Base-by-base conservation (phyloP, 164 flowering plant species). In the Umbellularia californica region DNA sequence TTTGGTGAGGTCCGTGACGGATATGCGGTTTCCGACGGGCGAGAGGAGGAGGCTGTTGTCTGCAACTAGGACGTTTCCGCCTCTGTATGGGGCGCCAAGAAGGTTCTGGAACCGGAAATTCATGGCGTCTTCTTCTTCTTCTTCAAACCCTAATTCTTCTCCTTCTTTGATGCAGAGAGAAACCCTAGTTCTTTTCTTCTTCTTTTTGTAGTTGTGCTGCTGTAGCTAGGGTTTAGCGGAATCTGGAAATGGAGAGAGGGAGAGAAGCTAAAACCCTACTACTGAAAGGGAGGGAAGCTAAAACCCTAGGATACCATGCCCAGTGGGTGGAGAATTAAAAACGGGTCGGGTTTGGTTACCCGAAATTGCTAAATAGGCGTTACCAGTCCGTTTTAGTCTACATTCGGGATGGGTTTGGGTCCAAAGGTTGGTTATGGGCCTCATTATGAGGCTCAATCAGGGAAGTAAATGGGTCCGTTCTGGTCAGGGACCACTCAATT, bases 81-180 rank as follows among this genome's bases (percentile, higher is more conserved):
- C 98, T 74, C 97, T 80, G 86, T 96, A 96, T 1, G 99, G 98
- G 20, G 98, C 97, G 60, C 99, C 99, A 2, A 94, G 85, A 25
- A 93, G 92, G 77, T 93, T 92, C 63, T 92, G 95, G 76, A 94
- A 96, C 65, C 95, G 77, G 87, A 81, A 94, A 76, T 96, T 93
- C 99, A 96, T 96, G 63, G 47, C 50, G 20, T 20, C 19, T 67
- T 30, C n/a, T 19, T 3, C n/a, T 19, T 3, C 20, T 28, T 28
- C n/a, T 67, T 15, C 47, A 2, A 28, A 47, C 28, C 3, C 69
- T 67, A 2, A 5, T 19, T 27, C 41, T 19, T 30, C 58, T 60
- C 14, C 58, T 25, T 19, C 3, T 14, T 14, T 14, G 20, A 35
- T 35, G 47, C 7, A 41, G 47, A 41, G 2, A 41, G 47, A 55